Base-by-base conservation (phyloP, 2,329 filamentous ascomycete genomes). In the Phialophora expanda region DNA sequence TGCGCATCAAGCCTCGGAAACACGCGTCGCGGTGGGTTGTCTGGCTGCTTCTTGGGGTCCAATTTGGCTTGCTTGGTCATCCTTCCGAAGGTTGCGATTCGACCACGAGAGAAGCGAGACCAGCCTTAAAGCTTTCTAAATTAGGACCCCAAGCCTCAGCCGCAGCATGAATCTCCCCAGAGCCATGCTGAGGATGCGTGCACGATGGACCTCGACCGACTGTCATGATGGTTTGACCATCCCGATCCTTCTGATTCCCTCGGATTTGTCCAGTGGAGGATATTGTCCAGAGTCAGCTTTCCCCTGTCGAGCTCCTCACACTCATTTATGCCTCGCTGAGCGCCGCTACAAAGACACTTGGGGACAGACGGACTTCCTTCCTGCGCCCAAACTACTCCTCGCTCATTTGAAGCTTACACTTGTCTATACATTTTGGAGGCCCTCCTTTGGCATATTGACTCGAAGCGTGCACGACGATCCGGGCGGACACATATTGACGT, bases 101-200 rank as follows among this genome's bases (percentile, higher is more conserved):
- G 56, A 44, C 28, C 1, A 17, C 5, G 24, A n/a, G 14, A 50
- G 38, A 50, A 34, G 38, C 56, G 41, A 59, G 20, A 34, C 34
- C 5, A 32, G 46, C 28, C 41, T n/a, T 22, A 34, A 57, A 24
- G 8, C 56, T 51, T 63, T 57, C 46, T 26, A 20, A 67, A 67
- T 67, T 67, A 62, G 65, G 65, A 51, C 50, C 60, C 56, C 57
- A 65, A 65, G 62, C 30, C 66, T 67, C 66, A 67, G 66, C 62
- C 66, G 66, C 66, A 67, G 58, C 55, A 48, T 48, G 48, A 26
- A 51, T 61, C 58, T 48, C 54, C 41, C 46, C 22, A n/a, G 46
- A 22, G 48, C 48, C 14, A 30, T 6, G 28, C 51, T 17, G 53
- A 32, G 28, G 17, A 55, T 22, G 48, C 24, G 22, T 22, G 4